phyloP scores from a whole-genome alignment of 352 stramenopile species.

The Halophytophthora polymorphica region DNA sequence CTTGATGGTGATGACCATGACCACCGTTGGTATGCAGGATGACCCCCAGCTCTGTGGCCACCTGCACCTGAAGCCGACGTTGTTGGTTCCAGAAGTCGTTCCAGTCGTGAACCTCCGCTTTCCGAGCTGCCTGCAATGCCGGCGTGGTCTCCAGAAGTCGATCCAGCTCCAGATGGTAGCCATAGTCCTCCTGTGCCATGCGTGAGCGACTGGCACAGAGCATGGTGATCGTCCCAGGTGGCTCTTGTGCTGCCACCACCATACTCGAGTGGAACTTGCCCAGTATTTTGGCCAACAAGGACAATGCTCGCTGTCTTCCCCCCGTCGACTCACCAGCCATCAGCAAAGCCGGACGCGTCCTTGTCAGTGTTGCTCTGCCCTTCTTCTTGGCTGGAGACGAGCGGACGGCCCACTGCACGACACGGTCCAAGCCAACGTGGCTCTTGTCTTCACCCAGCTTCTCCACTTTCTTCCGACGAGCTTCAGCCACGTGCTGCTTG shows the following conservation, averaged over 20 bases:
- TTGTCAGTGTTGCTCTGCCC: neutral
- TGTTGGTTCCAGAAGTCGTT: constrained; percentile 8
- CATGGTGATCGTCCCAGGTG: constrained; percentile 2
- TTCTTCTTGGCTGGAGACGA: neutral
- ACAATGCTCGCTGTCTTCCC: neutral
- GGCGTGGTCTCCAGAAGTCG: constrained; percentile 3
- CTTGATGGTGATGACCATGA: too few species aligned
- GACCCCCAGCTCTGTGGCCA: neutral
- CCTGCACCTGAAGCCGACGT: constrained; percentile 2
- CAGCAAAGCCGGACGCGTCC: neutral
- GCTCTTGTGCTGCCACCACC: constrained; percentile 9
- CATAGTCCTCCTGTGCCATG: constrained; percentile 8
- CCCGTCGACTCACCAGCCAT: constrained; percentile 4
- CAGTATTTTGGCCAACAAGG: constrained; percentile 3
- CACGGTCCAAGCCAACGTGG: neutral
- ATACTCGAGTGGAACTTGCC: constrained; percentile 9
- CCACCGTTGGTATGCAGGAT: too few species aligned
- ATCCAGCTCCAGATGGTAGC: constrained; percentile 3
- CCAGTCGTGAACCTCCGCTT: constrained; percentile 7
- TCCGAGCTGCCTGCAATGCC: constrained; percentile 3
- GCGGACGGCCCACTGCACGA: constrained; percentile 6
- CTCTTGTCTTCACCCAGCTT: constrained; percentile 1
- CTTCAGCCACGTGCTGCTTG: constrained; percentile 4
- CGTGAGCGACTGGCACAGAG: constrained; percentile 8
- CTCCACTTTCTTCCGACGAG: neutral